Base-by-base conservation (phyloP, 1,284 basidiomycete species). In the Cutaneotrichosporon mucoides region DNA sequence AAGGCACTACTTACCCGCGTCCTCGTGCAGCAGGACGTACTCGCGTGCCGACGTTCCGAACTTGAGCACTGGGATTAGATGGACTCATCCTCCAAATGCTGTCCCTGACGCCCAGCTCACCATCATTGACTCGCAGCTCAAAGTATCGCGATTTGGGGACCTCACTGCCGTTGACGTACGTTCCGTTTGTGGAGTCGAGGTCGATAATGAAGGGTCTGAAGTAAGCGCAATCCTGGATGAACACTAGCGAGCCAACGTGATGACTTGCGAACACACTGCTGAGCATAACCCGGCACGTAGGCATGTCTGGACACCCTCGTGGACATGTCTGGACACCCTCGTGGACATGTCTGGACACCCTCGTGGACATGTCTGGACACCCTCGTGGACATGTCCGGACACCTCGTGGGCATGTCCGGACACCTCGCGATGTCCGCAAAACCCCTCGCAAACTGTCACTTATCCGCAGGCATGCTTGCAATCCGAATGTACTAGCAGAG, bases 121-220 rank as follows among this genome's bases (percentile, higher is more conserved):
- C 88, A 76, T 99, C 95, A 41, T 86, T 86, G 38, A 84, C 82
- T 73, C 86, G 86, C 44, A 99, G 80, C 77, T 99, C 96, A 72
- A 90, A 98, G 77, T 90, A 98, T 57, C 95, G 82, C 12, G 92
- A 88, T 3, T 85, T 81, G 0, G 95, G 95, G 55, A 99, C 88
- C 57, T 84, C 81, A 68, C 88, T 84, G 59, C 87, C 89, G 71
- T 99, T 99, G 53, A 99, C 94, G 60, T 85, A 83, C 0, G 93
- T 97, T 3, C 90, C 88, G 71, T 99, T 99, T 2, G 95, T 96
- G 9, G 92, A 95, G 66, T 99, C 95, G 7, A 99, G 85, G 76
- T 99, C 95, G 63, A 97, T 94, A 54, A 97, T 84, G 75, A 92
- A 97, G 2, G 96, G 93, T 41, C 51, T 53, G 51, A 9, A 6